phyloP scores from a whole-genome alignment of 148 eudicot species.

The Fagopyrum esculentum region DNA sequence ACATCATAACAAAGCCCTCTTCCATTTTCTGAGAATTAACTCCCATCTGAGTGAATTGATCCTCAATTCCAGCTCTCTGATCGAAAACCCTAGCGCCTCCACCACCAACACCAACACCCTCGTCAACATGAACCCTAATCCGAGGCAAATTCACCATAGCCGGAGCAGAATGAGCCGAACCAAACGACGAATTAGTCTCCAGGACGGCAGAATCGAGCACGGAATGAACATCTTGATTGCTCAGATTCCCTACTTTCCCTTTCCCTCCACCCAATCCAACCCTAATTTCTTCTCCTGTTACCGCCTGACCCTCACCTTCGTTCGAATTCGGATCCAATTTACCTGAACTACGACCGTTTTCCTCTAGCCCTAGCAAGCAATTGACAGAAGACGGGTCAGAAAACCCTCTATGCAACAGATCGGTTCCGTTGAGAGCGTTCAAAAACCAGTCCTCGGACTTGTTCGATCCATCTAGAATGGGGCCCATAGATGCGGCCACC shows the following conservation, averaged over 20 bases:
- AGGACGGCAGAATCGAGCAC: conserved; percentile 72
- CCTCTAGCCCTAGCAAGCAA: conserved; percentile 60
- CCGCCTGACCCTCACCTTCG: conserved; percentile 16
- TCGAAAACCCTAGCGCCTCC: conserved; percentile 28
- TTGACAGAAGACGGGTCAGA: conserved; percentile 58
- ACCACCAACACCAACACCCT: conserved; percentile 21
- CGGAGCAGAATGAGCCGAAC: conserved; percentile 61
- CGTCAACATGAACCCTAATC: conserved; percentile 59
- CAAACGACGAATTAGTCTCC: conserved; percentile 66
- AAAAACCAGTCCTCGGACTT: conserved; percentile 80
- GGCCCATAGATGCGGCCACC: conserved; percentile 36
- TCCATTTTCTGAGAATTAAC: conserved; percentile 28
- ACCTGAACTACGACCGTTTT: conserved; percentile 18
- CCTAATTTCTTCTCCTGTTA: conserved; percentile 14
- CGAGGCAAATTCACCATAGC: conserved; percentile 64
- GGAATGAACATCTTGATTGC: conserved; percentile 54
- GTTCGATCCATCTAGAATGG: conserved; percentile 37
- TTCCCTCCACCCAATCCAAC: conserved; percentile 15
- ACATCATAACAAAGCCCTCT: conserved; percentile 27
- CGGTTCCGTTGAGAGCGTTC: conserved; percentile 48
- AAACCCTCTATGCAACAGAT: conserved; percentile 28
- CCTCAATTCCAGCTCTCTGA: conserved; percentile 45
- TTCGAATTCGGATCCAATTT: conserved; percentile 17
- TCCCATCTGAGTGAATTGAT: conserved; percentile 52
- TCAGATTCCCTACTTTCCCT: conserved; percentile 18